Base-by-base conservation (phyloP, 768 basidiomycete species). In the Collybia sp. region DNA sequence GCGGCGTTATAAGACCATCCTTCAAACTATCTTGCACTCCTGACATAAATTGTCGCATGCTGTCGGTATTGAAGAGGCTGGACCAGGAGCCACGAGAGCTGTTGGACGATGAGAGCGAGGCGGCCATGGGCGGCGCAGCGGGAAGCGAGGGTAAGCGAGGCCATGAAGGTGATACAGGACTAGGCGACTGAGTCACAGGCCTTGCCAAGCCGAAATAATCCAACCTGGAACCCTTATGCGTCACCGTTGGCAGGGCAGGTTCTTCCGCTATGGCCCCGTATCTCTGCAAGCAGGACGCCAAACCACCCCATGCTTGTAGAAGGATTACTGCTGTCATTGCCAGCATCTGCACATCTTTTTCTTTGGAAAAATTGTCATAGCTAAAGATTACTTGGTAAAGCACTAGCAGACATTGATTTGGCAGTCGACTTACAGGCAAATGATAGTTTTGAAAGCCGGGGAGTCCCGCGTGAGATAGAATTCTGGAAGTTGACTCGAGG, bases 31-130 rank as follows among this genome's bases (percentile, higher is more conserved):
- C 82, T 30, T 79, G 76, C 20, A 80, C 68, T 30, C 82, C 79
- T 10, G 71, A 70, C 71, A 89, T 80, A 47, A 90, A 78, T 46
- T 88, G 83, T 19, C 83, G 73, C 64, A 89, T 69, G 36, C 71
- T 76, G 13, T 77, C 78, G 1, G 85, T 67, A 48, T 80, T 83
- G 59, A 88, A 86, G 10, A 91, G 57, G 55, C 81, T 89, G 0
- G 87, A 85, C 89, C 89, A 91, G 0, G 89, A 88, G 8, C 81
- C 86, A 37, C 81, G 73, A 2, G 88, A 88, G 2, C 85, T 81
- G 39, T 65, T 75, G 0, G 83, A 82, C 0, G 79, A 68, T 38
- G 73, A 66, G 34, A 77, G 54, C 0, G 75, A 70, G 0, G 73
- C 62, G 2, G 73, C 58, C 3, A 67, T 61, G 2, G 67, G 59